phyloP scores from a whole-genome alignment of 202 grass and related monocot genomes.

The Carex sylvatica region DNA sequence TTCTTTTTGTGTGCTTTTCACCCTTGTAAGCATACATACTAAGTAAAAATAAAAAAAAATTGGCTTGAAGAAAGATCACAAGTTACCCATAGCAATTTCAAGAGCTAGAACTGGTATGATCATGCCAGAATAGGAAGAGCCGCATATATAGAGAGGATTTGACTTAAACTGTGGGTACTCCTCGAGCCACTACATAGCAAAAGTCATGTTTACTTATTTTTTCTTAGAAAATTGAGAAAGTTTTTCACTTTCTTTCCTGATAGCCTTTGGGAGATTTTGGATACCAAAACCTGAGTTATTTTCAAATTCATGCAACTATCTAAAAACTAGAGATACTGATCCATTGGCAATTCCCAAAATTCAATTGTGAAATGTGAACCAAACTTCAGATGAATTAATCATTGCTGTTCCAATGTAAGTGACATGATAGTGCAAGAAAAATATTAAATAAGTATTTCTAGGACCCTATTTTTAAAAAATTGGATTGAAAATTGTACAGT shows the following conservation, averaged over 20 bases:
- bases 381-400: background rate
- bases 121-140: constrained; percentile 62
- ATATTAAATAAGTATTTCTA: too few species aligned
- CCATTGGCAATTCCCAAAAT: background rate
- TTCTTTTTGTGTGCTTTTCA: background rate
- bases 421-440: background rate
- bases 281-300: background rate
- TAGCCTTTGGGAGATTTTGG: background rate
- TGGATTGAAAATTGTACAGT: background rate
- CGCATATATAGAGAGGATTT: constrained; percentile 62
- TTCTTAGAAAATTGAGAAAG: background rate
- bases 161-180: constrained; percentile 45
- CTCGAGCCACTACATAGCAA: constrained; percentile 24
- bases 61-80: too few species aligned
- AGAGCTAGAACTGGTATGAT: constrained; percentile 35
- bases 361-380: background rate
- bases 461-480: background rate
- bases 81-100: constrained; percentile 30
- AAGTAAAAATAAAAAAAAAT: background rate
- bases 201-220: background rate
- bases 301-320: background rate
- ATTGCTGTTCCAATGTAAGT: background rate
- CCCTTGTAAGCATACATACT: background rate
- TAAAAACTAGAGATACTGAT: background rate
- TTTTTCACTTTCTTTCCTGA: background rate